Conservation (phyloP, 192 early-diverging fungal genomes). For the Mortierella antarctica region DNA sequence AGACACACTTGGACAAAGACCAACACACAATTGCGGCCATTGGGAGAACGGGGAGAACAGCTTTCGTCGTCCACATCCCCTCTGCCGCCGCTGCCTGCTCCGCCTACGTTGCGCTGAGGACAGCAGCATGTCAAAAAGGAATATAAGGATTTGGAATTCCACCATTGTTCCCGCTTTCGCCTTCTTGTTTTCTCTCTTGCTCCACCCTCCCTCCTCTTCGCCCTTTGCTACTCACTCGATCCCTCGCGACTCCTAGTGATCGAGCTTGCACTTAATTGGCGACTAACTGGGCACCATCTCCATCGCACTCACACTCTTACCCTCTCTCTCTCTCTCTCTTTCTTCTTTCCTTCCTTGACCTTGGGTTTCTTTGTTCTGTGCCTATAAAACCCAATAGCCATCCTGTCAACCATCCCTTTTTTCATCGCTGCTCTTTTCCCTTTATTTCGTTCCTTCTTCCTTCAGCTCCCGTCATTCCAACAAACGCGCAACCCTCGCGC, state of each 20-base stretch:
- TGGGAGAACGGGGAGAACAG: conserved; percentile 21
- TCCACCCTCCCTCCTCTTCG: not conserved
- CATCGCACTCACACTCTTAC: not conserved
- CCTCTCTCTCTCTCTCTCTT: not conserved
- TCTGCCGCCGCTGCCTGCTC: not conserved
- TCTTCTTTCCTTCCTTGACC: not conserved
- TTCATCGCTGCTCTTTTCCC: not conserved
- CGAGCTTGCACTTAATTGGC: not conserved
- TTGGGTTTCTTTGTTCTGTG: not conserved
- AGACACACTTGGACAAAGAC: not conserved
- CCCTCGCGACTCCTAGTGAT: conserved; percentile 6
- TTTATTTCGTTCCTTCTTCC: not conserved
- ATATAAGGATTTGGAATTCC: conserved; percentile 52
- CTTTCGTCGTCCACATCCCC: conserved; percentile 5
- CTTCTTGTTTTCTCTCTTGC: conserved; percentile 10
- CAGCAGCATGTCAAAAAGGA: conserved; percentile 10
- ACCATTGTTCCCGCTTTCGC: conserved; percentile 13
- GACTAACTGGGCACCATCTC: not conserved
- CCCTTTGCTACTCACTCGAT: not conserved
- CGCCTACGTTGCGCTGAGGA: not conserved
- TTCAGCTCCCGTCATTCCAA: not conserved
- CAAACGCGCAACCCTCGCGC: too few species aligned
- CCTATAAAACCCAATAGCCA: not conserved
- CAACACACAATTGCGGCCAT: conserved; percentile 24
- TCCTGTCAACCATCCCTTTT: not conserved